These are phyloP conservation scores for Candida oleophila DNA, from an alignment of 805 yeast species.

Conservation along the genomic window DNA sequence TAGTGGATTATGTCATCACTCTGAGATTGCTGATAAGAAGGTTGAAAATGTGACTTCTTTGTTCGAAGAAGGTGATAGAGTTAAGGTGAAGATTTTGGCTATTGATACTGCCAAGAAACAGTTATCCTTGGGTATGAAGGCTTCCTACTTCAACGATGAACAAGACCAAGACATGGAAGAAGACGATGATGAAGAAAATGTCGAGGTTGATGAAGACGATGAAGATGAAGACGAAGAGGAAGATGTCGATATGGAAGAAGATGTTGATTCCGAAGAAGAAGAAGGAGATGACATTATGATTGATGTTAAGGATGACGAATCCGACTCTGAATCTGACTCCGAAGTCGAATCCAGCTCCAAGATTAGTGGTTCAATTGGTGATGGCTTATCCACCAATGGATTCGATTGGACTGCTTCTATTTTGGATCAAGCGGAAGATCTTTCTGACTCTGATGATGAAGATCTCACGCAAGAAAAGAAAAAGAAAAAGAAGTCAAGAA, in stretches of 20 bases:
- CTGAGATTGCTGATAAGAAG: slow-evolving; percentile 75
- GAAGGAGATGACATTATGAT: slow-evolving; percentile 7
- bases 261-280: slow-evolving; percentile 23
- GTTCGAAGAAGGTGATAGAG: slow-evolving; percentile 88
- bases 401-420: slow-evolving; percentile 96
- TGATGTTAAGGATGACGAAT: slow-evolving; percentile 12
- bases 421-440: slow-evolving; percentile 72
- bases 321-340: slow-evolving; percentile 17
- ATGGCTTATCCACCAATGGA: slow-evolving; percentile 78
- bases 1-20: slow-evolving; percentile 84
- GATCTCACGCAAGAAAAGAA: slow-evolving; percentile 53
- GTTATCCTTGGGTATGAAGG: slow-evolving; percentile 89
- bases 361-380: slow-evolving; percentile 20
- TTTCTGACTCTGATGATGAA: slow-evolving; percentile 55
- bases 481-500: slow-evolving; percentile 47
- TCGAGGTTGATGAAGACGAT: slow-evolving; percentile 20
- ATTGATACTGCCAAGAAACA: slow-evolving; percentile 67
- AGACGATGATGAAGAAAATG: slow-evolving; percentile 24
- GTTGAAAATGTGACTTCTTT: slow-evolving; percentile 59
- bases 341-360: slow-evolving; percentile 24
- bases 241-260: slow-evolving; percentile 20
- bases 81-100: slow-evolving; percentile 75
- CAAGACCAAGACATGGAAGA: slow-evolving; percentile 30
- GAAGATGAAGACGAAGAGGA: slow-evolving; percentile 19
- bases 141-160: slow-evolving; percentile 68